These are phyloP conservation scores for Aleurites moluccanus DNA, from an alignment of 441 rosid genomes.

Conservation along the genomic window DNA sequence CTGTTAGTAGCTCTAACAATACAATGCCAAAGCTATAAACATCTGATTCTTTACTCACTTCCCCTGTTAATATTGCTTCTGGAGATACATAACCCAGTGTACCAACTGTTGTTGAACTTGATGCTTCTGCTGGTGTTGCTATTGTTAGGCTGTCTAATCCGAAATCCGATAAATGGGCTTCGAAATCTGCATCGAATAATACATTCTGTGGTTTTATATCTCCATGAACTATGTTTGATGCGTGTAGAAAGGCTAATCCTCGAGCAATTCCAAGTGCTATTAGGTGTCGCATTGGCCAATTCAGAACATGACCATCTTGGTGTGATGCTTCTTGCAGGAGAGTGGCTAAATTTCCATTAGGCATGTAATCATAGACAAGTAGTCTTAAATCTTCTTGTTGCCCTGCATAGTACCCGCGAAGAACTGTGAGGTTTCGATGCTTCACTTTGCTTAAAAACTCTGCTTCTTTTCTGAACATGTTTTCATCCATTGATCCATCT, in stretches of 20 bases:
- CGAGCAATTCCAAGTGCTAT: conserved; percentile 93
- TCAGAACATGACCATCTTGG: conserved; percentile 95
- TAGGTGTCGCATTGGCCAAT: conserved; percentile 99
- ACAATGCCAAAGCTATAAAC: conserved; percentile 96
- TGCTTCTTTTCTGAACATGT: conserved; percentile 80
- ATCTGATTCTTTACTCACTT: conserved; percentile 70
- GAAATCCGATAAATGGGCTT: conserved; percentile 78
- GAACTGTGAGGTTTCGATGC: conserved; percentile 83
- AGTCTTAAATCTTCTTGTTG: conserved; percentile 85
- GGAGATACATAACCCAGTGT: conserved; percentile 84
- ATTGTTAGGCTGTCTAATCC: conserved; percentile 65
- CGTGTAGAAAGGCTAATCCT: conserved; percentile 82
- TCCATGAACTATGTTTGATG: conserved; percentile 82
- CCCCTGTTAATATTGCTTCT: conserved; percentile 69
- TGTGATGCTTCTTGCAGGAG: conserved; percentile 96
- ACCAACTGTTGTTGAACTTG: conserved; percentile 67
- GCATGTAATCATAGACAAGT: conserved; percentile 93
- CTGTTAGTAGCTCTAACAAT: conserved; percentile 80
- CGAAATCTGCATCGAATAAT: conserved; percentile 72
- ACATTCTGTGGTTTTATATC: conserved; percentile 85
- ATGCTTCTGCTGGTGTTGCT: conserved; percentile 63
- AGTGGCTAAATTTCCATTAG: conserved; percentile 89
- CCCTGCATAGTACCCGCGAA: conserved; percentile 89
- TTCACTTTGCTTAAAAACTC: conserved; percentile 78
- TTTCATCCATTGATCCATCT: conserved; percentile 67